Base-by-base conservation (phyloP, 352 stramenopile species). In the Globisporangium rhizosaccharum region DNA sequence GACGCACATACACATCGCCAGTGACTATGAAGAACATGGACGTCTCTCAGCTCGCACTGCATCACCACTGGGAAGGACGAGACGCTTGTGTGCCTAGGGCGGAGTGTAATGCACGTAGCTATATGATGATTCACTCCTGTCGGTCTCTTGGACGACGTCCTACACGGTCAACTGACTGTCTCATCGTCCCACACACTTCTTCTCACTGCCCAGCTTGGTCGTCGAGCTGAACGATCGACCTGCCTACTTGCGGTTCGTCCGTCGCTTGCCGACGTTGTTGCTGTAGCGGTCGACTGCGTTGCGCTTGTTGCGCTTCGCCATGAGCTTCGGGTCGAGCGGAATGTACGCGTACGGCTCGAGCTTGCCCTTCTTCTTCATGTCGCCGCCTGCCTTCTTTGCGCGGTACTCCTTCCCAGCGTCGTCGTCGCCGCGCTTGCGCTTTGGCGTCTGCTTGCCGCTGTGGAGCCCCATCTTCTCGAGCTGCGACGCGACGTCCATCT, bases 341-440 rank as follows among this genome's bases (percentile, higher is more conserved):
- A 99, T 97, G 79, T 98, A 99, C 10, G 96, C 96, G 72, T 98
- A 99, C 54, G 96, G 96, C 68, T 99, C 95, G 33, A 98, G 91
- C 75, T 98, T 98, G 70, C 88, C 90, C 86, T 98, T 98, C 70
- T 96, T 97, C 77, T 96, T 98, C 30, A 98, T 82, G 73, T 99
- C 96, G 53, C 96, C 96, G 25, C 92, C 91, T 18, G 96, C 93
- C 76, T 98, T 99, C 79, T 97, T 98, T 0, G 86, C 85, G 37
- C 94, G 93, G 76, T 98, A 99, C 52, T 96, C 85, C 51, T 90
- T 82, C 44, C 96, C 96, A 55, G 67, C 65, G 39, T 83, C 69
- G 33, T 82, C 76, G 48, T 92, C 85, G 41, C 73, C 76, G 41
- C 81, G 79, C 72, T 90, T 91, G 53, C 76, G 70, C 59, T 82